A percentile compares a stretch with the other conserved stretches of the same genome.
These are phyloP conservation scores for Mrakiaceae sp. DNA, from an alignment of 1,284 basidiomycete genomes.

Conservation along the genomic window DNA sequence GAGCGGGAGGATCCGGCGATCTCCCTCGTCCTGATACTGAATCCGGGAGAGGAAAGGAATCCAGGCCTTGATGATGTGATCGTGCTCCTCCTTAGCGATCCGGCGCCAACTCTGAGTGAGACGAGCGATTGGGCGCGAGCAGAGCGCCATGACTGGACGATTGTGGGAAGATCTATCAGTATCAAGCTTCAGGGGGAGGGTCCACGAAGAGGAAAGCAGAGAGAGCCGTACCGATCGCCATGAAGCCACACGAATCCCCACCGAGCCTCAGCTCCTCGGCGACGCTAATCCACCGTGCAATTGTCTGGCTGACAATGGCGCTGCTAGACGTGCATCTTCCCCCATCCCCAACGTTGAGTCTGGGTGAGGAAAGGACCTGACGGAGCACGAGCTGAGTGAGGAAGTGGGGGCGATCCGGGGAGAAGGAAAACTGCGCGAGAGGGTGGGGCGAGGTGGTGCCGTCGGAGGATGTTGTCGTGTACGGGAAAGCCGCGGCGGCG, in stretches of 20 bases:
- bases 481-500: constrained; percentile 1
- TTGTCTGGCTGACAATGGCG: no score
- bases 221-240: constrained; percentile 14
- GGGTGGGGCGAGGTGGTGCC: not conserved
- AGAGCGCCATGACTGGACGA: constrained; percentile 13
- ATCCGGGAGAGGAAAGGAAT: not conserved
- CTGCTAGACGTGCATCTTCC: no score
- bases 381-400: constrained; percentile 16
- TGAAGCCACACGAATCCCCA: constrained; percentile 17
- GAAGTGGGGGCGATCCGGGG: constrained; percentile 16
- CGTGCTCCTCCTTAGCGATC: not conserved
- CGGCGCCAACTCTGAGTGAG: constrained; percentile 12
- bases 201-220: constrained; percentile 2
- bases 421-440: constrained; percentile 17
- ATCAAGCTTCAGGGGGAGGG: not conserved
- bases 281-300: not conserved
- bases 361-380: constrained; percentile 6
- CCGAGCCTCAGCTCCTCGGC: constrained; percentile 6
- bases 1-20: not conserved
- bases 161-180: constrained; percentile 7
- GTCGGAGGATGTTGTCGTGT: not conserved
- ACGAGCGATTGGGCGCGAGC: constrained; percentile 5
- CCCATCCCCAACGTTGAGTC: no score
- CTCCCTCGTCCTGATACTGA: not conserved
- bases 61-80: constrained; percentile 1